Base-by-base conservation (phyloP, 129 eudicot species). In the Flaveria linearis region DNA sequence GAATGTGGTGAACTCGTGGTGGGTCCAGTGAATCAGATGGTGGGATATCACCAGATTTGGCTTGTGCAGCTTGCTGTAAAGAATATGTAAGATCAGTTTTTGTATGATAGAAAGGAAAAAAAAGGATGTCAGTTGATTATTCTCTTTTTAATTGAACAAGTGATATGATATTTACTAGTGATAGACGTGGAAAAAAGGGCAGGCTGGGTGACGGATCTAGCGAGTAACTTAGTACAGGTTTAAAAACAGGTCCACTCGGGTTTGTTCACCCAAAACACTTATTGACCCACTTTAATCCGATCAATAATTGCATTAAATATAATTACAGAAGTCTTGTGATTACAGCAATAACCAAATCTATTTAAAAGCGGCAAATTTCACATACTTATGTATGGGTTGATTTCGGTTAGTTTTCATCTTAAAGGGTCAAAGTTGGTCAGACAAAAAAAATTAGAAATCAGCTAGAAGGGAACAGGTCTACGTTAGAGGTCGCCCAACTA, bases 31-130 rank as follows among this genome's bases (percentile, higher is more conserved):
- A 26, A 43, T 74, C 79, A 33, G 75, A 45, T 26, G 88, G 41
- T 75, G 76, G 73, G 16, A 78, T 51, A 71, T 73, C 89, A 22
- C 76, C 74, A 14, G 71, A 73, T 77, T 82, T 77, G 57, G 36
- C 53, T 16, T 73, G 78, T 64, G 70, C n/a, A 76, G 49, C 84
- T 82, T 82, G 83, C 82, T 77, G 85, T 57, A 76, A 79, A 30
- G 23, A 39, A 76, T 26, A 57, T 58, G 42, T 63, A 14, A 61
- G 46, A 45, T 45, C 13, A 45, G 50, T 45, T 43, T 45, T 14
- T 49, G 53, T 12, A 49, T 13, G n/a, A 49, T 49, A 11, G 53
- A 49, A 49, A 0, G 53, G 4, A 14, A 49, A 49, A 6, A 55
- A 17, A 55, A n/a, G 61, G 61, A 55, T n/a, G 61, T 26, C 61